Conservation (phyloP, 1,139 yeast genomes). For the Yamadazyma atmosphaerica region DNA sequence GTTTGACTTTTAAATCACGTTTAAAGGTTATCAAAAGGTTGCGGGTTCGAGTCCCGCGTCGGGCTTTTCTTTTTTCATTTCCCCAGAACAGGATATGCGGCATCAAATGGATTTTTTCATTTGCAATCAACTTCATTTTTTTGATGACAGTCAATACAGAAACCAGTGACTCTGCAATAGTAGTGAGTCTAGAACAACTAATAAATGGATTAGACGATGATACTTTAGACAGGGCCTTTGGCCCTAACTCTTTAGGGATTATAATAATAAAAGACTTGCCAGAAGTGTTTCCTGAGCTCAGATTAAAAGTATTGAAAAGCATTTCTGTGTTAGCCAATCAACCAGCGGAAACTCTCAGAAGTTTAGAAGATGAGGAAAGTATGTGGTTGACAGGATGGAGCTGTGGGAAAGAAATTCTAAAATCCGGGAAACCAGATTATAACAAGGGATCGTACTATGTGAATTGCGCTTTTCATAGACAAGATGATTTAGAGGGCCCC, state of each 20-base stretch:
- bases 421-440: slow-evolving; percentile 44
- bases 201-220: slow-evolving; percentile 31
- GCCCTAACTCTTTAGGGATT: slow-evolving; percentile 58
- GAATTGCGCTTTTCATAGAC: slow-evolving; percentile 57
- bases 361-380: slow-evolving; percentile 48
- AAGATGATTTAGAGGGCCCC: slow-evolving; percentile 48
- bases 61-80: slow-evolving; percentile 16
- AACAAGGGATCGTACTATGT: slow-evolving; percentile 62
- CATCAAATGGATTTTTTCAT: neutral
- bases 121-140: neutral
- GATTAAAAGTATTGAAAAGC: slow-evolving; percentile 44
- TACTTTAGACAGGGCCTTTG: slow-evolving; percentile 49
- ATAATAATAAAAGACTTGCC: slow-evolving; percentile 49
- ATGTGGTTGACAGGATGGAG: slow-evolving; percentile 67
- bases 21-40: slow-evolving; percentile 18
- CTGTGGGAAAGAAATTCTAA: slow-evolving; percentile 56
- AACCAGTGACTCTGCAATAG: slow-evolving; percentile 20
- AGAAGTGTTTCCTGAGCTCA: slow-evolving; percentile 31
- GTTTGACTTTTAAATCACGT: slow-evolving; percentile 29
- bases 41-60: slow-evolving; percentile 25
- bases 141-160: neutral
- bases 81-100: too few relatives aligned
- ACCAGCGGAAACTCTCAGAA: slow-evolving; percentile 30
- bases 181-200: slow-evolving; percentile 36
- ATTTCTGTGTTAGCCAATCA: slow-evolving; percentile 49